Evolutionary conservation across 108 stramenopile genomes (phyloP).

Genomic region (Mayamaea pseudoterrestris): DNA sequence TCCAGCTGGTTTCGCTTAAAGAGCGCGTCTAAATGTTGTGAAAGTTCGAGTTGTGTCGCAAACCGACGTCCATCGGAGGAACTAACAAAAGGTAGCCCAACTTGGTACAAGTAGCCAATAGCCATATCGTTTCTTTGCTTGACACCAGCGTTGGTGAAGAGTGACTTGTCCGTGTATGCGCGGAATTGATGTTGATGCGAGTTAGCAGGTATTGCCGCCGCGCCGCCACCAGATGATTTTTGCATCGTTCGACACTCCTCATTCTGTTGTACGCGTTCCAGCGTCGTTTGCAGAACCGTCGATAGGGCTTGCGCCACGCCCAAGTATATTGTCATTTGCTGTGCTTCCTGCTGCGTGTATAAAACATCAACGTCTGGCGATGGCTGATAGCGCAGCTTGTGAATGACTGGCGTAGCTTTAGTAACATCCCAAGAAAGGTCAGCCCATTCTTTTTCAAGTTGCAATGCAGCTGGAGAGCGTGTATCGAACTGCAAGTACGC

Average conservation of each 20-base stretch:
- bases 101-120: conserved; percentile 59
- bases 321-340: conserved; percentile 19
- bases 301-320: conserved; percentile 29
- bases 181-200: too few species aligned
- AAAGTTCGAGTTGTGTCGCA: conserved; percentile 58
- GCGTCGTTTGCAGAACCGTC: conserved; percentile 19
- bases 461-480: conserved; percentile 28
- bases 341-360: conserved; percentile 28
- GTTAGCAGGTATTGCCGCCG: not conserved
- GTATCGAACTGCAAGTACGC: conserved; percentile 17
- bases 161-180: conserved; percentile 33
- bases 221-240: not conserved
- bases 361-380: conserved; percentile 15
- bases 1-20: conserved; percentile 68
- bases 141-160: conserved; percentile 71
- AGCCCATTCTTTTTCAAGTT: too few species aligned
- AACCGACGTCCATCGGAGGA: conserved; percentile 71
- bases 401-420: conserved; percentile 37
- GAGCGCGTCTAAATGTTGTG: conserved; percentile 61
- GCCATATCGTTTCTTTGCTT: conserved; percentile 59
- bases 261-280: conserved; percentile 12
- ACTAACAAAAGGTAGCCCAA: conserved; percentile 69
- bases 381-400: conserved; percentile 32
- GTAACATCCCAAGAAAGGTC: conserved; percentile 46
- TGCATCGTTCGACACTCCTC: conserved; percentile 4